phyloP scores from a whole-genome alignment of 83 land plant species.

The Picea mariana region DNA sequence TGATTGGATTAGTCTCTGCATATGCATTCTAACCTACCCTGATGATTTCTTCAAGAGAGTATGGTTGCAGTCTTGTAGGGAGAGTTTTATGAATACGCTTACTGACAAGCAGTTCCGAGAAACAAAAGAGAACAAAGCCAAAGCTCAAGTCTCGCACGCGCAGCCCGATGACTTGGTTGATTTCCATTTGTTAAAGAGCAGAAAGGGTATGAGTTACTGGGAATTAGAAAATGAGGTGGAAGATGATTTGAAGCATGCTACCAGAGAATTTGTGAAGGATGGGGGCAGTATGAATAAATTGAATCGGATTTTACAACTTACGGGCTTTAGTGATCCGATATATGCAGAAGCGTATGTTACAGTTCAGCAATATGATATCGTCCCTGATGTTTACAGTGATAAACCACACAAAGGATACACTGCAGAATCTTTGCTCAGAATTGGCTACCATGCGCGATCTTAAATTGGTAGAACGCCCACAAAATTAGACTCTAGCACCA shows the following conservation, averaged over 20 bases:
- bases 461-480: constrained; percentile 88
- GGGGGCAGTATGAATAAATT: constrained; percentile 67
- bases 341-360: constrained; percentile 95
- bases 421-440: constrained; percentile 85
- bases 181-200: constrained; percentile 83
- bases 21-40: constrained; percentile 50
- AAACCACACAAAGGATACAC: constrained; percentile 79
- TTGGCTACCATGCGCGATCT: constrained; percentile 93
- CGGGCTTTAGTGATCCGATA: constrained; percentile 93
- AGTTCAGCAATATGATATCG: constrained; percentile 93
- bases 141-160: constrained; percentile 74
- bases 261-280: constrained; percentile 81
- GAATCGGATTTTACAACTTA: constrained; percentile 78
- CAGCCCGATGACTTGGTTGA: constrained; percentile 93
- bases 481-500: constrained; percentile 86
- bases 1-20: constrained; percentile 64
- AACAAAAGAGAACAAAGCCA: constrained; percentile 75
- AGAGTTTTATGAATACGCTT: constrained; percentile 85
- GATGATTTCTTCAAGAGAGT: constrained; percentile 56
- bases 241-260: constrained; percentile 85
- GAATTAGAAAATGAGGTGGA: constrained; percentile 89
- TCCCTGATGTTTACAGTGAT: constrained; percentile 84
- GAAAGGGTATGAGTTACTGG: constrained; percentile 93
- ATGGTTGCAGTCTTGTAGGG: constrained; percentile 77
- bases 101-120: constrained; percentile 73